These are phyloP conservation scores for Mimosa bimucronata DNA, from an alignment of 306 rosid genomes.

Conservation along the genomic window DNA sequence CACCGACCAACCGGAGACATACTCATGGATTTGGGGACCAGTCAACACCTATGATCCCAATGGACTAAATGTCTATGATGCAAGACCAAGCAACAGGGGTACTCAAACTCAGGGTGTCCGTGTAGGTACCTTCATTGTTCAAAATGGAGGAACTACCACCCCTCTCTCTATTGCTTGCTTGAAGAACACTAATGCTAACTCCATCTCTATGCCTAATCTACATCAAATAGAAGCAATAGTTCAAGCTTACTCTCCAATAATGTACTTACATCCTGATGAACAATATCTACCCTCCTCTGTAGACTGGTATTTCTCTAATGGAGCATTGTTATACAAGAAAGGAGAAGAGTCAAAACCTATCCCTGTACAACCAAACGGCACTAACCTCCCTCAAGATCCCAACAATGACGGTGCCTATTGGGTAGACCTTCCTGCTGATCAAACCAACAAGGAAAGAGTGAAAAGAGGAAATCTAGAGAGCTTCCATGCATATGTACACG, in stretches of 20 bases:
- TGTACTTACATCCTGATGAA: constrained; percentile 71
- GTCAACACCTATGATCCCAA: constrained; percentile 21
- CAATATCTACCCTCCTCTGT: constrained; percentile 67
- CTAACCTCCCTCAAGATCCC: constrained; percentile 76
- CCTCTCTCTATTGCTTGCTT: constrained; percentile 54
- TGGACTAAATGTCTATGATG: constrained; percentile 51
- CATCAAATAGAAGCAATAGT: constrained; percentile 56
- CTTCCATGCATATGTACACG: constrained; percentile 54
- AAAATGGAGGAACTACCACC: constrained; percentile 28
- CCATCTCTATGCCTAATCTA: constrained; percentile 57
- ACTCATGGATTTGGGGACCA: constrained; percentile 66
- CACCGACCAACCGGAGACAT: constrained; percentile 60
- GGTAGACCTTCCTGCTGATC: constrained; percentile 64
- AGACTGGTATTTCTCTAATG: constrained; percentile 69
- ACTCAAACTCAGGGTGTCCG: constrained; percentile 52
- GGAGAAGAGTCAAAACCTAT: constrained; percentile 56
- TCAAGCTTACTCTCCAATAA: constrained; percentile 56
- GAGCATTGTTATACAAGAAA: constrained; percentile 57
- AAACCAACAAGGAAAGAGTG: constrained; percentile 52
- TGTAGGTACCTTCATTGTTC: constrained; percentile 64
- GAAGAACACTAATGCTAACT: constrained; percentile 49
- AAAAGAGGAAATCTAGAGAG: constrained; percentile 58
- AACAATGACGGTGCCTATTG: constrained; percentile 70
- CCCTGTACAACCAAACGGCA: constrained; percentile 47
- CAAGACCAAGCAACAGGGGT: constrained; percentile 62